A percentile compares a stretch with the other conserved stretches of the same genome.
phyloP scores from a whole-genome alignment of 441 rosid species.

The Bruguiera hainesii region DNA sequence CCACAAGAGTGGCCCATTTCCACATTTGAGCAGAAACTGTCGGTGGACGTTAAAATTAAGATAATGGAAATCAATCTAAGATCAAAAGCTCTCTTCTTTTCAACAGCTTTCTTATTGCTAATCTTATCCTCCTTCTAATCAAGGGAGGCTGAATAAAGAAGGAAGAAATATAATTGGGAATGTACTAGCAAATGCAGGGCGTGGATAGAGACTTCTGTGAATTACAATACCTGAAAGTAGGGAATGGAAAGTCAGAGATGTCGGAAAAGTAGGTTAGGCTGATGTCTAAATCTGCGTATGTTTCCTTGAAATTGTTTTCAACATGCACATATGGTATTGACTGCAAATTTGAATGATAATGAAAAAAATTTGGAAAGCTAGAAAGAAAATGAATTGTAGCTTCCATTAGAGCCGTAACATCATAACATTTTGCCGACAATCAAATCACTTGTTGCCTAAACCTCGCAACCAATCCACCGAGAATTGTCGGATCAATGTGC shows the following conservation, averaged over 20 bases:
- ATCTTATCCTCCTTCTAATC: not conserved
- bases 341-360: constrained; percentile 2
- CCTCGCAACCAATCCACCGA: not conserved
- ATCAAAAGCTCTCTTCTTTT: not conserved
- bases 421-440: constrained; percentile 1
- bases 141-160: not conserved
- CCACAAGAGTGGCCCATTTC: not conserved
- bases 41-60: too few species aligned
- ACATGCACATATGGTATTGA: too few species aligned
- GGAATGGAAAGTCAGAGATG: not conserved
- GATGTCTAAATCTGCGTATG: not conserved
- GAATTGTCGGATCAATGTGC: not conserved
- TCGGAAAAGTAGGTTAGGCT: not conserved
- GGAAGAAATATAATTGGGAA: constrained; percentile 8
- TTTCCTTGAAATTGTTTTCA: not conserved
- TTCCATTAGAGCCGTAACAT: not conserved
- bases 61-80: not conserved
- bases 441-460: not conserved
- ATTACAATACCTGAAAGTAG: not conserved
- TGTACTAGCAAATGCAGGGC: not conserved
- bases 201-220: not conserved
- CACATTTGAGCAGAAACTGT: not conserved
- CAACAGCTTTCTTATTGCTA: not conserved
- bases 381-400: not conserved
- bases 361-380: not conserved